phyloP scores from a whole-genome alignment of 2,329 filamentous ascomycete genomes.

The Pestalotiopsis sp. region DNA sequence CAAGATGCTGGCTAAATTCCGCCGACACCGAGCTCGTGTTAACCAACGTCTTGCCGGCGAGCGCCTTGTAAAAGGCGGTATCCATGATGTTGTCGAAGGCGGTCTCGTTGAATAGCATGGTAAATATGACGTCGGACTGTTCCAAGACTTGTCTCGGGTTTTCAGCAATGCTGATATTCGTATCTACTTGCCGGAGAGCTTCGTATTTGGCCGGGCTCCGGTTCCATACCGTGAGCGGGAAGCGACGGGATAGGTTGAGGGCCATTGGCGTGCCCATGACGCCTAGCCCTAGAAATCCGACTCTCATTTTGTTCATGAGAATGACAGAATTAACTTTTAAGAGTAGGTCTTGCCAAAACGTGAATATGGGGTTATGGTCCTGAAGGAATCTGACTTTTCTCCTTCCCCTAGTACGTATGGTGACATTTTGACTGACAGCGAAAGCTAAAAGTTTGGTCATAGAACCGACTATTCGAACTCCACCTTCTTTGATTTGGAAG shows the following conservation, averaged over 20 bases:
- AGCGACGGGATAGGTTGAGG: slow-evolving; percentile 29
- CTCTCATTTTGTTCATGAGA: slow-evolving; percentile 10
- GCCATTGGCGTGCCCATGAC: slow-evolving; percentile 36
- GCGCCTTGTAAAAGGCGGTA: slow-evolving; percentile 21
- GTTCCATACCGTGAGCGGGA: slow-evolving; percentile 32
- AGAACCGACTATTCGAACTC: background rate
- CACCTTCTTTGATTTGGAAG: background rate
- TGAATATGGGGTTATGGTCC: background rate
- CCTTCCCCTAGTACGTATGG: background rate
- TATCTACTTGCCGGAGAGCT: slow-evolving; percentile 21
- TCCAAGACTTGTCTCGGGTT: slow-evolving; percentile 25
- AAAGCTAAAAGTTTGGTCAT: background rate
- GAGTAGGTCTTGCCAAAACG: background rate
- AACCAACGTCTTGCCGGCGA: slow-evolving; percentile 32
- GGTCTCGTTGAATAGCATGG: slow-evolving; percentile 31
- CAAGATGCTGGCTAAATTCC: slow-evolving; percentile 24
- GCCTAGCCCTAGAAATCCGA: slow-evolving; percentile 34
- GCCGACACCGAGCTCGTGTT: slow-evolving; percentile 33
- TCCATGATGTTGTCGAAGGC: slow-evolving; percentile 25
- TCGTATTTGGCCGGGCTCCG: slow-evolving; percentile 28
- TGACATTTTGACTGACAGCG: background rate
- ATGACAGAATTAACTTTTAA: background rate
- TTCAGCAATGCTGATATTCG: slow-evolving; percentile 17
- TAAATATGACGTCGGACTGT: slow-evolving; percentile 31
- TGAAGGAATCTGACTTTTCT: background rate